A percentile compares a stretch with the other conserved stretches of the same genome.
Evolutionary conservation across 352 stramenopile species (phyloP).

Genomic region (Phytophthora brassicae): DNA sequence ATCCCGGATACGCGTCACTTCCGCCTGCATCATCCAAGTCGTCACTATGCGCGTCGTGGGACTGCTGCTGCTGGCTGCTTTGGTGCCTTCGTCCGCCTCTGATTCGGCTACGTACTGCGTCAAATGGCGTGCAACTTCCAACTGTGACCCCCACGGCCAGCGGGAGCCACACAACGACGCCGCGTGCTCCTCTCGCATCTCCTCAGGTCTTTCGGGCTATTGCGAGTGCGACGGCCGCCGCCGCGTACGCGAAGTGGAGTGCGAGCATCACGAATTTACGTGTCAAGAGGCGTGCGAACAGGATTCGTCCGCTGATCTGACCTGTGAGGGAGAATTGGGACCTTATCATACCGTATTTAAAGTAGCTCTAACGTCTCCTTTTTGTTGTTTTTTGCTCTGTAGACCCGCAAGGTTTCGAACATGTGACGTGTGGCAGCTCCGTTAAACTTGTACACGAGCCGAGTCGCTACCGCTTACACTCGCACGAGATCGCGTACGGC

Average conservation of each 20-base stretch:
- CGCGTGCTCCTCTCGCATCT: constrained; percentile 52
- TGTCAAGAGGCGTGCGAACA: constrained; percentile 70
- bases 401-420: constrained; percentile 78
- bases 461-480: constrained; percentile 79
- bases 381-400: constrained; percentile 3
- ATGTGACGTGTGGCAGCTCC: constrained; percentile 81
- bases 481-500: constrained; percentile 81
- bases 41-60: constrained; percentile 14
- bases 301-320: constrained; percentile 73
- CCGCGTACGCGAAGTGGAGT: constrained; percentile 72
- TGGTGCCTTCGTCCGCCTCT: not conserved
- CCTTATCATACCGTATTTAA: not conserved
- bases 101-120: constrained; percentile 46
- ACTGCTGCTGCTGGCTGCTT: constrained; percentile 12
- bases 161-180: constrained; percentile 68
- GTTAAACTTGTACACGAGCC: constrained; percentile 83
- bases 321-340: constrained; percentile 39
- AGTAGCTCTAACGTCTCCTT: constrained; percentile 8
- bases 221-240: constrained; percentile 82
- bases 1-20: constrained; percentile 22
- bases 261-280: constrained; percentile 79
- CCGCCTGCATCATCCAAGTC: not conserved
- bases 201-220: constrained; percentile 56
- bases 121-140: constrained; percentile 68
- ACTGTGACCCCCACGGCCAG: constrained; percentile 69